Evolutionary conservation across 2,329 filamentous ascomycete genomes (phyloP), one percentile per base, ranked within the genome.

Genomic region (Neonectria faginata): DNA sequence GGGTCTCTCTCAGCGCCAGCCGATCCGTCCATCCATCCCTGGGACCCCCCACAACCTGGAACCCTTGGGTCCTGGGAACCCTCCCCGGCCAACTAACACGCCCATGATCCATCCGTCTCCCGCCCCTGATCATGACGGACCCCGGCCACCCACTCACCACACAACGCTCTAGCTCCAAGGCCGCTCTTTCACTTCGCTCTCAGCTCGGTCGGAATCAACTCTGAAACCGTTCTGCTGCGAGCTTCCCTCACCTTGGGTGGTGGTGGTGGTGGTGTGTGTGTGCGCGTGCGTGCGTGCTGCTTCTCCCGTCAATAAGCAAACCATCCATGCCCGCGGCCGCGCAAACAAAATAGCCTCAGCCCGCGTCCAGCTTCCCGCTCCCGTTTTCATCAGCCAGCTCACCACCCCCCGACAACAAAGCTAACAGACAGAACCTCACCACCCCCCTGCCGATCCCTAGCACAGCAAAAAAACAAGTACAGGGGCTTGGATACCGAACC

Each of bases 371-470:
- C 25, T 56, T 39, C 22, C 36, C 25, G 53, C n/a, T 56, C 11
- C 53, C 52, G 36, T 14, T 36, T 18, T 33, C 18, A 25, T 25
- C 25, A 25, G 47, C 50, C 42, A 39, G 55, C 48, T 64, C 48
- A 53, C 52, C 25, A 45, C 51, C 22, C 51, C 42, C 22, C 42
- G 47, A 61, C 48, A 59, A 64, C 50, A 63, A 62, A 65, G 55
- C 55, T 57, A 59, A 42, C 18, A 12, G 36, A 59, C 54, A 56
- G 44, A 44, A 59, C 27, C 33, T 52, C 54, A 51, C 53, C 47
- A 42, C 52, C 45, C 71, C 70, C 71, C 70, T 74, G 71, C 71
- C 65, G 71, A 73, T 73, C 71, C 70, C 70, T 67, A 66, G 70
- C 39, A 67, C 70, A 56, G 62, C 47, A 50, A 62, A 65, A 39